phyloP scores from a whole-genome alignment of 1,284 basidiomycete genomes.

The Ganoderma multipileum region DNA sequence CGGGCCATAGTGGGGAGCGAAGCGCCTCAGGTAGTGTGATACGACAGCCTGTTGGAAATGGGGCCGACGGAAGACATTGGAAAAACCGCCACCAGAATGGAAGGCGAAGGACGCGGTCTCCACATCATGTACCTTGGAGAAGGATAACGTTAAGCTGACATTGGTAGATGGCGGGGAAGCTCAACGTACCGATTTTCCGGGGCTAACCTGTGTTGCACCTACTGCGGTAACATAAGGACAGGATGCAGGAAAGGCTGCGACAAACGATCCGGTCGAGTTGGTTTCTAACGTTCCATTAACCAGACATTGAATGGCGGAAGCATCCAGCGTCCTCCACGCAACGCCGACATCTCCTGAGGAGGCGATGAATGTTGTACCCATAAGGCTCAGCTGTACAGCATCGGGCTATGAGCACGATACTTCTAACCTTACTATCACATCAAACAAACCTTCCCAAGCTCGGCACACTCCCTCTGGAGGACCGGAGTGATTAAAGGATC shows the following conservation, averaged over 20 bases:
- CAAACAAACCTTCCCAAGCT: conserved; percentile 45
- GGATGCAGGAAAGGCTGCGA: conserved; percentile 32
- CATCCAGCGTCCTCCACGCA: conserved; percentile 25
- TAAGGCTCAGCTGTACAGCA: conserved; percentile 33
- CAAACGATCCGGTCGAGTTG: conserved; percentile 5
- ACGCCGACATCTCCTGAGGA: conserved; percentile 32
- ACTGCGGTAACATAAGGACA: conserved; percentile 70
- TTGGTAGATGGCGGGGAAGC: not conserved
- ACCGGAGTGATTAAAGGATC: conserved; percentile 32
- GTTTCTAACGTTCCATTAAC: conserved; percentile 1
- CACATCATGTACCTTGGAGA: conserved; percentile 16
- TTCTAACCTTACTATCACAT: not conserved
- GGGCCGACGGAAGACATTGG: conserved; percentile 28
- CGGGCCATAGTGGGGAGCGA: conserved; percentile 22
- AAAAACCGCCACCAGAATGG: conserved; percentile 31
- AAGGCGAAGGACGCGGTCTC: conserved; percentile 29
- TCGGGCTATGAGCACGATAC: not conserved
- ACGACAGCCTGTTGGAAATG: conserved; percentile 26
- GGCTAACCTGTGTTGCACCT: conserved; percentile 57
- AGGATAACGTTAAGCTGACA: not conserved
- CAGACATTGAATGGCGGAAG: conserved; percentile 46
- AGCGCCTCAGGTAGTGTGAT: conserved; percentile 21
- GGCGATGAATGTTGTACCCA: conserved; percentile 27
- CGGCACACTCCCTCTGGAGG: conserved; percentile 44
- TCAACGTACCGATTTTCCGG: conserved; percentile 52